A percentile compares a stretch with the other conserved stretches of the same genome.
These are phyloP conservation scores for Plenodomus biglobosus DNA, from an alignment of 2,329 filamentous ascomycete species.

Conservation along the genomic window DNA sequence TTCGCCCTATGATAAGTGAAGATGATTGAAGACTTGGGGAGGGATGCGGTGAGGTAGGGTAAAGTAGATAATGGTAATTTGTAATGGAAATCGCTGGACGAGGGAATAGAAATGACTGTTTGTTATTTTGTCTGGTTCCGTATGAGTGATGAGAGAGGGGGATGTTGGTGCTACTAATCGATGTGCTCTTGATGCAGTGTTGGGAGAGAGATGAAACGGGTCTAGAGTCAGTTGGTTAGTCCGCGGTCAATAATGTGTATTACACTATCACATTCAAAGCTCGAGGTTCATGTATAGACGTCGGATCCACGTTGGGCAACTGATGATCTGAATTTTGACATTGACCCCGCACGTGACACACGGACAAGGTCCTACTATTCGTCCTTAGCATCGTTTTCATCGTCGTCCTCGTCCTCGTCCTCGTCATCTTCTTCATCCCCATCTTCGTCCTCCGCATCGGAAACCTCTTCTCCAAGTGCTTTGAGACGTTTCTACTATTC, in stretches of 20 bases:
- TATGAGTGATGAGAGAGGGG: too few relatives aligned
- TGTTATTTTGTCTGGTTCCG: not conserved
- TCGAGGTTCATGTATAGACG: not conserved
- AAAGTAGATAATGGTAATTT: not conserved
- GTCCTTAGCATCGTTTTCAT: constrained; percentile 12
- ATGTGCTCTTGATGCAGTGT: too few relatives aligned
- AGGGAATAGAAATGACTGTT: too few relatives aligned
- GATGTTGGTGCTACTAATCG: too few relatives aligned
- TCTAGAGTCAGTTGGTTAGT: too few relatives aligned
- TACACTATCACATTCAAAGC: not conserved
- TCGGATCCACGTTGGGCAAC: not conserved
- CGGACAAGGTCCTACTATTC: constrained; percentile 6
- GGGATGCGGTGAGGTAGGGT: too few relatives aligned
- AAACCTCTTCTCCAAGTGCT: constrained; percentile 49
- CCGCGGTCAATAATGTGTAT: not conserved
- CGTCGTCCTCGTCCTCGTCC: constrained; percentile 27
- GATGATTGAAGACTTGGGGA: not conserved
- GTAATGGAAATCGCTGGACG: not conserved
- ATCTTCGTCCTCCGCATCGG: constrained; percentile 45
- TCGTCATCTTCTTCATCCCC: constrained; percentile 36
- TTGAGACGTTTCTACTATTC: constrained; percentile 49
- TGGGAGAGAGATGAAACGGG: too few relatives aligned
- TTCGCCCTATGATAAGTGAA: not conserved
- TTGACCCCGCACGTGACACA: not conserved
- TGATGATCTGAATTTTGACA: not conserved